phyloP scores from a whole-genome alignment of 495 filamentous ascomycete species.

The Xylaria longipes region DNA sequence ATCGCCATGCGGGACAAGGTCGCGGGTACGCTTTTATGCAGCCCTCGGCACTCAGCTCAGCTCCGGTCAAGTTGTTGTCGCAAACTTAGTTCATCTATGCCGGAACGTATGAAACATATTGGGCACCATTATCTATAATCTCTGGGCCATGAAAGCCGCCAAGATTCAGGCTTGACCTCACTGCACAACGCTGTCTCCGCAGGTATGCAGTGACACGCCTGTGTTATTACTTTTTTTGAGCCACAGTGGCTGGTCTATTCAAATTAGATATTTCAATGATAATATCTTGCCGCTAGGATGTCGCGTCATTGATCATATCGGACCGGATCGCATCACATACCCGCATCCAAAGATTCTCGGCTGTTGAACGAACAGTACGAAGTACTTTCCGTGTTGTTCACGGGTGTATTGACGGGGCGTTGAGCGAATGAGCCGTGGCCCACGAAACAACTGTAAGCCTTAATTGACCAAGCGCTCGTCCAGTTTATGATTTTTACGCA shows the following conservation, averaged over 20 bases:
- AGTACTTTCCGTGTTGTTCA: not conserved
- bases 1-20: not conserved
- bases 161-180: constrained; percentile 3
- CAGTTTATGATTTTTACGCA: not conserved
- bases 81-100: not conserved
- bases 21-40: constrained; percentile 5
- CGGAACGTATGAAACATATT: not conserved
- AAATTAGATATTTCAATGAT: not conserved
- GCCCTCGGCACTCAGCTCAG: constrained; percentile 16
- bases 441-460: not conserved
- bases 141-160: not conserved
- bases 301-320: not conserved
- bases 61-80: not conserved
- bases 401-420: not conserved
- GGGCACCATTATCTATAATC: not conserved
- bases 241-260: not conserved
- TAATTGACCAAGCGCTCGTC: not conserved
- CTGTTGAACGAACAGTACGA: not conserved
- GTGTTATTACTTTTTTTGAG: constrained; percentile 1
- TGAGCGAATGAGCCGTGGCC: not conserved
- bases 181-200: not conserved
- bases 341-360: not conserved
- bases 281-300: not conserved
- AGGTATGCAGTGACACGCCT: not conserved
- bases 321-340: constrained; percentile 13